These are phyloP conservation scores for Choiromyces venosus DNA, from an alignment of 495 filamentous ascomycete genomes.

Conservation along the genomic window DNA sequence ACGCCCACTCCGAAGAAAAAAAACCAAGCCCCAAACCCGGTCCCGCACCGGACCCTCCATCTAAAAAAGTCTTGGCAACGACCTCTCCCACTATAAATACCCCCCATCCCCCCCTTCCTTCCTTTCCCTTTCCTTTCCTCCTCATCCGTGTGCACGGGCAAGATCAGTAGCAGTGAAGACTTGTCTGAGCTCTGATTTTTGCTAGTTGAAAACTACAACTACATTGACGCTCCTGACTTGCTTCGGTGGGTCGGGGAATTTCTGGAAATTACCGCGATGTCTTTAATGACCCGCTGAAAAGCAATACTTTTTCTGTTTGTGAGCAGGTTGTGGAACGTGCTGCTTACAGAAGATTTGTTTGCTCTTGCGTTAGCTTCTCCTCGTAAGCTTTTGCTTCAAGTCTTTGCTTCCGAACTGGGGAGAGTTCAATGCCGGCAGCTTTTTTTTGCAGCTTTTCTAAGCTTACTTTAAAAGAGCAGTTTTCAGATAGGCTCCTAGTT, in stretches of 20 bases:
- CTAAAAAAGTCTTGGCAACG: too few relatives aligned
- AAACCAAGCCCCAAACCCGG: too few relatives aligned
- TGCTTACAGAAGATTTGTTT: neutral
- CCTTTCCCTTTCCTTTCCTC: neutral
- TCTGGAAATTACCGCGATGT: neutral
- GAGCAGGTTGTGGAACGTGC: neutral
- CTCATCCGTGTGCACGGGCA: slow-evolving; percentile 44
- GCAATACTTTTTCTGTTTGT: neutral
- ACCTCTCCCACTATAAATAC: too few relatives aligned
- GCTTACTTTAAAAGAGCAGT: neutral
- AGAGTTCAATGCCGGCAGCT: neutral
- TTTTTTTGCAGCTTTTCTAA: neutral
- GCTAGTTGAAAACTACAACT: slow-evolving; percentile 52
- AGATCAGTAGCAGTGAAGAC: slow-evolving; percentile 50
- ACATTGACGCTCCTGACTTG: slow-evolving; percentile 19
- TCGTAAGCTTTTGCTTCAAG: neutral
- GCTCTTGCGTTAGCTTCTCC: neutral
- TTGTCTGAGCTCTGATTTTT: slow-evolving; percentile 51
- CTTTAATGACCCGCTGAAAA: neutral
- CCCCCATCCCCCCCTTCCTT: too few relatives aligned
- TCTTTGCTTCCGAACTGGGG: neutral
- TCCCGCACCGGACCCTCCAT: too few relatives aligned
- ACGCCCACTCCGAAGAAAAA: too few relatives aligned
- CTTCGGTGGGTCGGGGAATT: neutral
- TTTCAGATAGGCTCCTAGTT: neutral